Evolutionary conservation across 805 yeast species (phyloP), one percentile per base, ranked within the genome.

Genomic region (Candida broadrunensis): DNA sequence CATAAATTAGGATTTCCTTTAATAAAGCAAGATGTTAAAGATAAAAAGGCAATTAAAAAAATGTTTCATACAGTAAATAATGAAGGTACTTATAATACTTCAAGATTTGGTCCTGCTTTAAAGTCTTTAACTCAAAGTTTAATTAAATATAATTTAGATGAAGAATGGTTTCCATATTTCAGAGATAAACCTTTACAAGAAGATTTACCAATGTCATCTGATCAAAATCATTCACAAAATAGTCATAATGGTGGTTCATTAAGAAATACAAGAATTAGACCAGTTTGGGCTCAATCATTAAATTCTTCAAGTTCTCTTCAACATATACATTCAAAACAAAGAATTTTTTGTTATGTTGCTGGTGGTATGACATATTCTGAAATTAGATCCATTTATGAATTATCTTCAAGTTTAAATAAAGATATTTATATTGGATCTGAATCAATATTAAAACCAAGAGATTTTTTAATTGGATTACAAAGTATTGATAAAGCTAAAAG

Each of bases 361-460:
- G 99, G 99, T 17, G 99, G 98, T 7, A 63, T 86, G 16, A 88
- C 98, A 0, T 78, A 83, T 49, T 77, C 90, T 2, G 99, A 93
- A 60, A 66, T 85, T 21, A 76, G 91, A 46, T 75, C 87, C 11
- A 81, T 83, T 3, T 83, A 86, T 51, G 91, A 87, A 47, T 70
- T 88, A 35, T 76, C 88, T 7, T 61, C 67, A 14, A 60, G 73
- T 34, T 70, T 78, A 42, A 78, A 84, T 53, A 83, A 80, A 55
- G 96, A 88, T 45, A 75, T 93, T 14, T 78, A 83, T 45, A 65
- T 91, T 43, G 98, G 98, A 0, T 80, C 90, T 12, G 95, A 86
- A 56, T 80, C 83, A 39, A 61, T 88, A 2, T 63, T 87, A 45
- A 78, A 80, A 8, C 85, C 88, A 4, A 52, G 73, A 14, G 74